Evolutionary conservation across 2,329 filamentous ascomycete species (phyloP).

Genomic region (Ceratocystis alfenasii): DNA sequence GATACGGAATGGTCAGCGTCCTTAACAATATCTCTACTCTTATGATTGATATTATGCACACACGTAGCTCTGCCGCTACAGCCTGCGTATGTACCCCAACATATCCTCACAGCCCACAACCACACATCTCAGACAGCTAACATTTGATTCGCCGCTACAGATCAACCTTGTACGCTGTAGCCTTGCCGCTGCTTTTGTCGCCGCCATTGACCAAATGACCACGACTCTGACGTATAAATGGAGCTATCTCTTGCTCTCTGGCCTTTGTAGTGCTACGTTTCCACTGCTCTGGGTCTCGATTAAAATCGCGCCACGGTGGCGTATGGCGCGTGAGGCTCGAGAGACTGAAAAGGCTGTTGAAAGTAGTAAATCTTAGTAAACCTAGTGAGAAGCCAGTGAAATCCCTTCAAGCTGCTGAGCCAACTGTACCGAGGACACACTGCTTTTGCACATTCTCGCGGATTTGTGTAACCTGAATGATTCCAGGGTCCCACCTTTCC

Average conservation of each 20-base stretch:
- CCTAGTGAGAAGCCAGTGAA: neutral
- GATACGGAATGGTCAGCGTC: slow-evolving; percentile 28
- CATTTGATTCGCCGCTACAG: slow-evolving; percentile 17
- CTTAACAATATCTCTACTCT: slow-evolving; percentile 29
- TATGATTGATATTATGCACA: slow-evolving; percentile 28
- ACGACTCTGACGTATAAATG: slow-evolving; percentile 23
- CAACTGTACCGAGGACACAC: no score
- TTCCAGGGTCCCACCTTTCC: neutral
- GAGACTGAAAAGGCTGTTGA: neutral
- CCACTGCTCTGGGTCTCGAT: slow-evolving; percentile 25
- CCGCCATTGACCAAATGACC: slow-evolving; percentile 27
- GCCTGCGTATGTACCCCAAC: slow-evolving; percentile 25
- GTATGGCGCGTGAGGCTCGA: slow-evolving; percentile 14
- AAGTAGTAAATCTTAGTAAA: neutral
- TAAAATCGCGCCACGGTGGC: slow-evolving; percentile 24
- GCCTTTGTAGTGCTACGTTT: slow-evolving; percentile 23
- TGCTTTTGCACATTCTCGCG: no score
- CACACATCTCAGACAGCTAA: neutral
- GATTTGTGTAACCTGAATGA: neutral
- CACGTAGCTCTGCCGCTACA: slow-evolving; percentile 27
- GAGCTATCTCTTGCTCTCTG: slow-evolving; percentile 25
- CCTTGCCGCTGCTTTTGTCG: slow-evolving; percentile 26
- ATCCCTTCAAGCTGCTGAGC: no score
- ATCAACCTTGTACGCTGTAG: slow-evolving; percentile 28
- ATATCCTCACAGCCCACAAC: neutral